Evolutionary conservation across 192 early-diverging fungal genomes (phyloP).

Genomic region (Paraglomus brasilianum): DNA sequence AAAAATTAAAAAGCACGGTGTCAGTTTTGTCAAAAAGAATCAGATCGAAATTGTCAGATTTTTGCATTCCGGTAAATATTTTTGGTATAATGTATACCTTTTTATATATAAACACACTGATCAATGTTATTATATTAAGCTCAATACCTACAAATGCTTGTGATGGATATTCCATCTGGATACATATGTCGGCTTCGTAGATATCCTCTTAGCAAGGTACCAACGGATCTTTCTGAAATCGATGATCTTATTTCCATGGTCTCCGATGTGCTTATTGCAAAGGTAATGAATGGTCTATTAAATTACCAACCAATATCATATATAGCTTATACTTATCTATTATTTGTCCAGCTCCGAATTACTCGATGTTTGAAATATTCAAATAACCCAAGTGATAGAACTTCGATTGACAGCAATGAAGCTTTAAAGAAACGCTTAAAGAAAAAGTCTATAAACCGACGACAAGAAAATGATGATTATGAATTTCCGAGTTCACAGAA

Average conservation of each 20-base stretch:
- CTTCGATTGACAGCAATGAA: too few species aligned
- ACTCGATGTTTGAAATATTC: constrained; percentile 1
- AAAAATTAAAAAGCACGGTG: constrained; percentile 20
- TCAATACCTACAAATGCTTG: constrained; percentile 24
- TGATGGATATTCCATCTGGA: constrained; percentile 22
- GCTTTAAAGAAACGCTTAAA: too few species aligned
- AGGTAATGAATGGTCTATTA: constrained; percentile 17
- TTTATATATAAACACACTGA: constrained; percentile 6
- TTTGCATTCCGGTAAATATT: constrained; percentile 27
- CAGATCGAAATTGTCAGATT: constrained; percentile 28
- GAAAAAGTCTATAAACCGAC: too few species aligned
- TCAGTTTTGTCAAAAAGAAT: constrained; percentile 1
- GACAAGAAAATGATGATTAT: too few species aligned
- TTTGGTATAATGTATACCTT: constrained; percentile 14
- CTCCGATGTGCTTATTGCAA: constrained; percentile 18
- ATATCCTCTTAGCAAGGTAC: neutral
- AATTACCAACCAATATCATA: constrained; percentile 20
- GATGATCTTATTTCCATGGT: constrained; percentile 21
- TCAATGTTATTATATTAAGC: constrained; percentile 11
- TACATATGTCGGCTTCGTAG: constrained; percentile 30
- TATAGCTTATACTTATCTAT: constrained; percentile 28
- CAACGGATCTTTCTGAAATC: constrained; percentile 6
- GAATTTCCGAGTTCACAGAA: too few species aligned
- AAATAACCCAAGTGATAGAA: too few species aligned
- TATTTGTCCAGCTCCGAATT: constrained; percentile 26